Percentiles rank a stretch among this genome's conserved stretches.
These are phyloP conservation scores for Thalia dealbata DNA, from an alignment of 176 grass and related monocot species.

Conservation along the genomic window DNA sequence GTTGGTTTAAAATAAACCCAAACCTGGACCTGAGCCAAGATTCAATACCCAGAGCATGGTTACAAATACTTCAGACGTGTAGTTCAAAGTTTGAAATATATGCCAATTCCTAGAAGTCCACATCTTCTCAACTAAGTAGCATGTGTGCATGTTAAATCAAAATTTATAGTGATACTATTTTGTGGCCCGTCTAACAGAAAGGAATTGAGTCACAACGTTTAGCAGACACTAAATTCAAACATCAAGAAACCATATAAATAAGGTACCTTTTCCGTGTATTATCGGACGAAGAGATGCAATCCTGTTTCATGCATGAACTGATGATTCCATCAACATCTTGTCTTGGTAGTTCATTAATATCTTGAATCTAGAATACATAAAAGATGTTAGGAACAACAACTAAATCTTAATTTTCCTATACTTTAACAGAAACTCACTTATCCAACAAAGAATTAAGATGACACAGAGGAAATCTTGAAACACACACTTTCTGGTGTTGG, in stretches of 20 bases:
- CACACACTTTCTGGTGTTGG: not conserved
- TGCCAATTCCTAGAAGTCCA: too few species aligned
- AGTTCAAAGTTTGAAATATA: too few species aligned
- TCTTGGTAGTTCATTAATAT: conserved; percentile 47
- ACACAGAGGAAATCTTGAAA: not conserved
- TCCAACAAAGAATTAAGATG: not conserved
- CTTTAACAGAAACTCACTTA: not conserved
- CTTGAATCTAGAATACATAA: conserved; percentile 33
- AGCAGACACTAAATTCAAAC: not conserved
- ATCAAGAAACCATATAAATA: not conserved
- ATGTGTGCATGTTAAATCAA: too few species aligned
- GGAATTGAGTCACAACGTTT: not conserved
- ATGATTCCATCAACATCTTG: conserved; percentile 50
- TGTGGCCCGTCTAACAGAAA: too few species aligned
- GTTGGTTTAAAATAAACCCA: too few species aligned
- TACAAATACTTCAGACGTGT: too few species aligned
- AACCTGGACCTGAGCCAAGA: too few species aligned
- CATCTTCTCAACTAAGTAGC: too few species aligned
- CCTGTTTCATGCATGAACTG: conserved; percentile 23
- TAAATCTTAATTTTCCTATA: not conserved
- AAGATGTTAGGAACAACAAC: not conserved
- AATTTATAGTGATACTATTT: too few species aligned
- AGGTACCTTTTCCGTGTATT: conserved; percentile 34
- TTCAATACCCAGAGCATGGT: too few species aligned
- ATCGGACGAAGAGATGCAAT: conserved; percentile 33